Evolutionary conservation across 1,139 yeast species (phyloP).

Genomic region (Geotrichum bryndzae): DNA sequence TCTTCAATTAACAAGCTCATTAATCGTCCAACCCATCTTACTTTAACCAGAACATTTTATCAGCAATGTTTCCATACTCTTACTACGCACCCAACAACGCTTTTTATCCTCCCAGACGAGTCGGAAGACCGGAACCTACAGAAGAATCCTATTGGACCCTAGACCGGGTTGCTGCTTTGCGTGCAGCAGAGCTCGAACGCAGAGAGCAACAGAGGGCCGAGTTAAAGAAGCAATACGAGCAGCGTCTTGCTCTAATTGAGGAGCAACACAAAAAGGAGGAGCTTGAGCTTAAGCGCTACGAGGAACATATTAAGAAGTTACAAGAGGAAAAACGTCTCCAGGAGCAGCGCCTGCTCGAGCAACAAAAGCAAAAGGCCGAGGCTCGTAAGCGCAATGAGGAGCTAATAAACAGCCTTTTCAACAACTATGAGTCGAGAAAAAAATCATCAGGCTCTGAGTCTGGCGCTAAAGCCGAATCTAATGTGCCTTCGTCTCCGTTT

Average conservation of each 20-base stretch:
- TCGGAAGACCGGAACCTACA: neutral
- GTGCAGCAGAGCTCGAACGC: constrained; percentile 4
- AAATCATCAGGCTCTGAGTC: neutral
- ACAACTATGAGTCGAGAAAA: neutral
- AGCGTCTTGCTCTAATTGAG: constrained; percentile 4
- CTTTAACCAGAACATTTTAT: neutral
- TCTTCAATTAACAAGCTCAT: neutral
- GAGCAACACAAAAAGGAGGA: constrained; percentile 1
- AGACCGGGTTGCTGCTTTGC: constrained; percentile 1
- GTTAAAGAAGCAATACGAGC: constrained; percentile 4
- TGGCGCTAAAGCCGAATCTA: neutral
- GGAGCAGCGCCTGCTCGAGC: neutral
- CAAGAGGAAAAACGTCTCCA: constrained; percentile 1
- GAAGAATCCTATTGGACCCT: neutral
- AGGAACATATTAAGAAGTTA: neutral
- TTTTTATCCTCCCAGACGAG: neutral
- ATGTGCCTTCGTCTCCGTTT: neutral
- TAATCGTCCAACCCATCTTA: neutral
- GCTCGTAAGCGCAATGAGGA: constrained; percentile 1
- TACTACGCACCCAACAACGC: neutral
- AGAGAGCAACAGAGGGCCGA: constrained; percentile 2
- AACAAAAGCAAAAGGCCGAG: constrained; percentile 1
- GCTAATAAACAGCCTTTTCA: neutral
- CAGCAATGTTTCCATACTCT: neutral
- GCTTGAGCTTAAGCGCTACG: neutral